Evolutionary conservation across 805 yeast species (phyloP).

Genomic region (Debaryomyces tyrocola): DNA sequence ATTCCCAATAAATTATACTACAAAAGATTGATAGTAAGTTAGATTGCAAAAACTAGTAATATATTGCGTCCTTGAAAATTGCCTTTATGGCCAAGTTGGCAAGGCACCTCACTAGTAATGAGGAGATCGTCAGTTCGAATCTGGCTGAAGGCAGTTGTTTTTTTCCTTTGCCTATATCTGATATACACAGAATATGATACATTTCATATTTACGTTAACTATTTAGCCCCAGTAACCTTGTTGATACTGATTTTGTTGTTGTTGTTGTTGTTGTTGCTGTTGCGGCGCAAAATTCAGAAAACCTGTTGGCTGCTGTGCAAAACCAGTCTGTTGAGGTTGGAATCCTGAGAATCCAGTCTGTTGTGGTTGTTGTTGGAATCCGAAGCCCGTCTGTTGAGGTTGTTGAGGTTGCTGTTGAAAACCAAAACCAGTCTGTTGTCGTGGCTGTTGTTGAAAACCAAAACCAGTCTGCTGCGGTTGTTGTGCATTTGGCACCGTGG

Average conservation of each 20-base stretch:
- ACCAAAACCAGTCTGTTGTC: slow-evolving; percentile 5
- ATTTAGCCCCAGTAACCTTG: slow-evolving; percentile 6
- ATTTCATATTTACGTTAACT: background rate
- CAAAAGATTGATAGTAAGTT: no score
- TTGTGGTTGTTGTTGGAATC: slow-evolving; percentile 6
- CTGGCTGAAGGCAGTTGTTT: slow-evolving; percentile 29
- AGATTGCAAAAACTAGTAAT: no score
- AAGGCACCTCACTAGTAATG: slow-evolving; percentile 36
- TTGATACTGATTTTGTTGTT: slow-evolving; percentile 5
- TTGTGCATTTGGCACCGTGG: slow-evolving; percentile 13
- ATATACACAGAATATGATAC: no score
- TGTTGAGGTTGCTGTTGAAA: slow-evolving; percentile 8
- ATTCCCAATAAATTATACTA: no score
- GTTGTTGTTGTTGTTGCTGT: slow-evolving; percentile 4
- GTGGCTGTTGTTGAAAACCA: slow-evolving; percentile 14
- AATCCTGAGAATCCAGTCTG: slow-evolving; percentile 6
- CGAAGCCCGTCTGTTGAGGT: slow-evolving; percentile 5
- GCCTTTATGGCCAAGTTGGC: slow-evolving; percentile 38
- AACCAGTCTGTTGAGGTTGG: slow-evolving; percentile 11
- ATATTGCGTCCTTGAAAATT: no score
- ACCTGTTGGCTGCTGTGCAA: slow-evolving; percentile 11
- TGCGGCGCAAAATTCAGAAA: slow-evolving; percentile 1
- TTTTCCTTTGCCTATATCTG: slow-evolving; percentile 3
- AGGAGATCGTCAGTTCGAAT: slow-evolving; percentile 32
- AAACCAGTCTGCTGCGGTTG: slow-evolving; percentile 10